Evolutionary conservation across 139 green algal species (phyloP), one percentile per base, ranked within the genome.

Genomic region (Desmodesmus armatus): DNA sequence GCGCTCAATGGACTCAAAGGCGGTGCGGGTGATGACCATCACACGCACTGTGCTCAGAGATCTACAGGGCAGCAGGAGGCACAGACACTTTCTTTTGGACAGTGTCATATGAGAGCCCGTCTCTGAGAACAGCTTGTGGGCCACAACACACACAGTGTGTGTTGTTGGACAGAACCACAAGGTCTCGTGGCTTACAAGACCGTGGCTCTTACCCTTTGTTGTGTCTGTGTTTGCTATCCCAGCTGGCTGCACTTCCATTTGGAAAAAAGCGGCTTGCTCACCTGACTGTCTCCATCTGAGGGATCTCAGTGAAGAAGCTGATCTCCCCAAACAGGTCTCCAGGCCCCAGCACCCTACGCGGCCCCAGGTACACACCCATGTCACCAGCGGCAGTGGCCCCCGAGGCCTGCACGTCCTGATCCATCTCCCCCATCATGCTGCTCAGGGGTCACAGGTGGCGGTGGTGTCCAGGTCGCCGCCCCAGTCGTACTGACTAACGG

Each of bases 1-100:
- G 43, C 47, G 58, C 75, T 87, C 89, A 21, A 92, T 71, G 73
- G 63, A 73, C 31, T 90, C 76, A 73, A 92, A 96, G 6, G 88
- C 82, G 0, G 78, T 51, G 1, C 89, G 79, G 4, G 78, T 75
- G 17, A 96, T 78, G 5, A 90, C 86, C 86, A 96, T 73, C 43
- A 96, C 79, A 1, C 91, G 88, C 40, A 86, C 80, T 6, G 69
- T 86, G 27, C 31, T 86, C 21, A 86, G 53, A 27, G 80, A 86
- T 33, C 80, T 86, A 69, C 15, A 41, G 15, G 6, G 39, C 29
- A 77, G 69, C 33, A 77, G 60, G 25, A 55, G 69, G 37, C 5
- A 73, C 65, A 73, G 41, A 43, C 17, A 15, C 47, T 58, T 13
- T 15, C 13, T 58, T 58, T 15, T n/a, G n/a, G n/a, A n/a, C n/a